Evolutionary conservation across 139 green algal species (phyloP), one percentile per base, ranked within the genome.

Genomic region (Limnomonas spitsbergensis): DNA sequence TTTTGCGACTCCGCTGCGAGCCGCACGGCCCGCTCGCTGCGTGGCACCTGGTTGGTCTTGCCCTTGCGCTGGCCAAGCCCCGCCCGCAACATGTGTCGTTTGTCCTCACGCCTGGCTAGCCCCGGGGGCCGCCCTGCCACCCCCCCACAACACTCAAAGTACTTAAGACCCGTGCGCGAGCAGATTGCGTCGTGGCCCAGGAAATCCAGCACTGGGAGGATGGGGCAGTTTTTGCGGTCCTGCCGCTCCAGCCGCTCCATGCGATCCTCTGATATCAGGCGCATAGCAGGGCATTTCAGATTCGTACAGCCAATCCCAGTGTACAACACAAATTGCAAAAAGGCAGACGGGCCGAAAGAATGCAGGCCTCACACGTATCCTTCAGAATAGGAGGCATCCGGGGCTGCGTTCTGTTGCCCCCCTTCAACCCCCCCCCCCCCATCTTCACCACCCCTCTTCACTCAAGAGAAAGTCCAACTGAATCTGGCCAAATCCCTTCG

Each of bases 121-220:
- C 29, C 9, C 61, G 26, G 27, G 6, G 68, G 68, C 4, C 68
- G 35, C 4, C 68, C 68, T 24, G 27, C 39, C 4, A 14, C 27
- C 4, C 40, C 2, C 34, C 80, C 80, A 38, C 80, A 84, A 66
- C 80, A 84, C 42, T 84, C 40, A 27, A 35, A 66, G 68, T 81
- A 81, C 66, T 61, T 73, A 4, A 80, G 80, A 2, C 74, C 67
- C 1, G 80, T 84, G 20, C 54, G 74, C 35, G 66, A 61, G 39
- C 80, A 84, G 6, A 78, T 1, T 20, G 80, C 80, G 6, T 67
- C 37, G 4, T 61, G 32, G 29, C 80, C 74, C 29, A 78, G 26
- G 66, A 72, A 84, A 2, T 78, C 32, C 42, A 81, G 67, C 37
- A 77, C 69, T 31, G 47, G 47, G 9, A 66, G 47, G 47, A 84